These are phyloP conservation scores for Ganoderma sinense DNA, from an alignment of 1,284 basidiomycete species.

Conservation along the genomic window DNA sequence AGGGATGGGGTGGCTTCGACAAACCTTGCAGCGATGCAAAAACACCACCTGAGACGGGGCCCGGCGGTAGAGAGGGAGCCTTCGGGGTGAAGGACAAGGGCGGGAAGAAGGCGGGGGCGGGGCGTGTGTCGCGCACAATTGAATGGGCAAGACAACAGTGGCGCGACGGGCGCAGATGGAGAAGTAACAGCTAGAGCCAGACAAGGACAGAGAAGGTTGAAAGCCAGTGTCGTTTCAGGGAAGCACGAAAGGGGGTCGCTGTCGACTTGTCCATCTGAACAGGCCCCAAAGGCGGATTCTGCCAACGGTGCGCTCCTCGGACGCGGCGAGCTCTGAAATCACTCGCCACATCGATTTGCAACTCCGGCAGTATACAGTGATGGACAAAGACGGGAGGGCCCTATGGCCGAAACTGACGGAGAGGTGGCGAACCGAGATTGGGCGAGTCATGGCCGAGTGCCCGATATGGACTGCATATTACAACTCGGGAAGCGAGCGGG, in stretches of 20 bases:
- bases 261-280: slow-evolving; percentile 4
- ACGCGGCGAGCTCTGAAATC: slow-evolving; percentile 1
- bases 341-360: background rate
- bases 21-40: background rate
- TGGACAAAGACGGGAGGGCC: background rate
- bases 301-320: slow-evolving; percentile 1
- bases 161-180: background rate
- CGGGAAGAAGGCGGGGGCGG: background rate
- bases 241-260: background rate
- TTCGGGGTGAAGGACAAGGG: slow-evolving; percentile 3
- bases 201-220: slow-evolving; percentile 1
- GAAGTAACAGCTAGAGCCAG: background rate
- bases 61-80: background rate
- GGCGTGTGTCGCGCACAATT: background rate
- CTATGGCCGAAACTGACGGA: background rate
- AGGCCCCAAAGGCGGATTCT: background rate
- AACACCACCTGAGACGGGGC: background rate
- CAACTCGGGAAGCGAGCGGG: slow-evolving; percentile 16
- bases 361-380: background rate
- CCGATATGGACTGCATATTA: slow-evolving; percentile 15
- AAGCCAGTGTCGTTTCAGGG: background rate
- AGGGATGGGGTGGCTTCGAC: background rate
- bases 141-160: background rate
- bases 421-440: slow-evolving; percentile 9
- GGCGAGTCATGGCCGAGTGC: slow-evolving; percentile 12